Base-by-base conservation (phyloP, 345 rosid species). In the Boechera stricta region DNA sequence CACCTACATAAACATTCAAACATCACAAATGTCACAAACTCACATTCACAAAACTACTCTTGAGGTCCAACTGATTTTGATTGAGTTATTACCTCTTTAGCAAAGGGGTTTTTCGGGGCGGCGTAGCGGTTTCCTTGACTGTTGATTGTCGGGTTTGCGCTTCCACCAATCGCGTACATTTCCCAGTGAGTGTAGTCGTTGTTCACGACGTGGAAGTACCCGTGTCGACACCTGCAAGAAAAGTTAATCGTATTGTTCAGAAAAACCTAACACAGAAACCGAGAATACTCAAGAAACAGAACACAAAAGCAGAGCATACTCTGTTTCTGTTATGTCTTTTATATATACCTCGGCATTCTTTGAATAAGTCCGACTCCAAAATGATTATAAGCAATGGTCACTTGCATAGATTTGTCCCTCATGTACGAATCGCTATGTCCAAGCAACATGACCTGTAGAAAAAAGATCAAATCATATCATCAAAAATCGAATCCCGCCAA, bases 161-260 rank as follows among this genome's bases (percentile, higher is more conserved):
- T 91, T 74, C 98, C 98, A 58, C 98, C 98, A 44, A 94, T 90
- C 7, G 98, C 98, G 69, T 94, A 94, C 98, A 94, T 94, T 72
- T 90, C 96, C 98, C 98, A 94, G 84, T 94, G 98, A 66, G 98
- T 94, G 81, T 94, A 94, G 81, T 94, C 98, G 58, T 94, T 94
- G 91, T 94, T 94, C 66, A 94, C 97, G 38, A 94, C 97, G 63
- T 94, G 98, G 87, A 94, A 94, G 42, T 91, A 94, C 1, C 98
- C 98, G 39, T 91, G 97, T 77, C 98, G 85, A 67, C 98, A 94
- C 82, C 98, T 93, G 80, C 76, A 81, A 56, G 8, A 73, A 26
- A 29, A 38, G 13, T 51, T 36, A 5, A 47, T 8, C 49, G 1
- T 44, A 49, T 51, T 32, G 71, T 29, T 74, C 13, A 74, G 48